These are phyloP conservation scores for Acer campestre DNA, from an alignment of 345 rosid genomes.

Conservation along the genomic window DNA sequence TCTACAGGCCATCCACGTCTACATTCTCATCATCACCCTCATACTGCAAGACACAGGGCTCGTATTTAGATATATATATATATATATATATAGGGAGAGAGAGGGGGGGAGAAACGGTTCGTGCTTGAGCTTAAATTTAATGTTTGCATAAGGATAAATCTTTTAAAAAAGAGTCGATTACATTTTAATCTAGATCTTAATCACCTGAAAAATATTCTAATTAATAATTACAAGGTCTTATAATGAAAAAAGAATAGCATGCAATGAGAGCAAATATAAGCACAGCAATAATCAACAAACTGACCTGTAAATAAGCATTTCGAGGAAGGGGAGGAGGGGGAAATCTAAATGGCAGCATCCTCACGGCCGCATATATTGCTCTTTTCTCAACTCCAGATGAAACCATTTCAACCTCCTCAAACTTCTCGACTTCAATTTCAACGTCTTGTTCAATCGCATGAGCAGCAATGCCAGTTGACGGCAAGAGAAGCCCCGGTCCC, in stretches of 20 bases:
- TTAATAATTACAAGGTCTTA: not conserved
- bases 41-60: conserved; percentile 34
- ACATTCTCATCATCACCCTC: conserved; percentile 45
- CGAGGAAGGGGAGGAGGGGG: conserved; percentile 51
- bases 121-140: not conserved
- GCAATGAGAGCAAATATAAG: not conserved
- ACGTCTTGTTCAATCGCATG: conserved; percentile 49
- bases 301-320: conserved; percentile 49
- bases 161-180: not conserved
- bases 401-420: conserved; percentile 41
- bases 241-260: not conserved
- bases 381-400: conserved; percentile 22
- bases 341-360: conserved; percentile 39
- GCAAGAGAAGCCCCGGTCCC: conserved; percentile 36
- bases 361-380: conserved; percentile 16
- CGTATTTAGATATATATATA: not conserved
- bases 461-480: conserved; percentile 78
- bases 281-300: conserved; percentile 6
- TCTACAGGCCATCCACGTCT: conserved; percentile 38
- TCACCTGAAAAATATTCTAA: not conserved
- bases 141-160: not conserved
- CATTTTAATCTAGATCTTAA: not conserved
- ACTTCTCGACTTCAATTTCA: conserved; percentile 54
- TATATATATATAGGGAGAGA: not conserved
- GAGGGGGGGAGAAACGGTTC: not conserved